phyloP scores from a whole-genome alignment of 441 rosid species.

The Erodium chrysanthum region DNA sequence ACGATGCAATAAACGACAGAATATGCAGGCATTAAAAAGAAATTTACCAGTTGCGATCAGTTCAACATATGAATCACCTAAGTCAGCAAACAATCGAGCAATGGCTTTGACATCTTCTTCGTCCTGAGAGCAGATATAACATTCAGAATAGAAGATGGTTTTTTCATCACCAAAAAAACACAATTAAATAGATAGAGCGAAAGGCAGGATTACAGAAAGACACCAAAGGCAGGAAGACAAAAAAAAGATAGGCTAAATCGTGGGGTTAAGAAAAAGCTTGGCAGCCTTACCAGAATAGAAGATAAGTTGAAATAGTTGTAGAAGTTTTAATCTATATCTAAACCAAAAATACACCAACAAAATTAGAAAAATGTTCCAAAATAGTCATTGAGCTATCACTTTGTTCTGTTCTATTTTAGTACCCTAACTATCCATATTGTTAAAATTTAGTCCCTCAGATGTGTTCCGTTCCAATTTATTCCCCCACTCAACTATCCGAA shows the following conservation, averaged over 20 bases:
- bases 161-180: no score
- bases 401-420: background rate
- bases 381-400: background rate
- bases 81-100: conserved; percentile 91
- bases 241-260: no score
- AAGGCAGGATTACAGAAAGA: no score
- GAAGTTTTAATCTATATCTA: background rate
- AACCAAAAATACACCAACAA: background rate
- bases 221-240: no score
- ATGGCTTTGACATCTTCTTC: conserved; percentile 99
- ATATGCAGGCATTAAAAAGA: conserved; percentile 16
- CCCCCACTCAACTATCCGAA: background rate
- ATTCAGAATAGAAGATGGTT: background rate
- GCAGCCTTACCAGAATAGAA: background rate
- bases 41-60: conserved; percentile 78
- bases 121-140: conserved; percentile 46
- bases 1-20: conserved; percentile 12
- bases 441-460: background rate
- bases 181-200: no score
- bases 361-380: background rate
- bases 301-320: background rate
- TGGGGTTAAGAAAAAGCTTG: no score
- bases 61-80: conserved; percentile 97
- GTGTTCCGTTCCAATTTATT: background rate
- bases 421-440: background rate